Percentiles rank a stretch among this genome's conserved stretches.
phyloP scores from a whole-genome alignment of 179 eudicot species.

The Heliamphora pulchella region DNA sequence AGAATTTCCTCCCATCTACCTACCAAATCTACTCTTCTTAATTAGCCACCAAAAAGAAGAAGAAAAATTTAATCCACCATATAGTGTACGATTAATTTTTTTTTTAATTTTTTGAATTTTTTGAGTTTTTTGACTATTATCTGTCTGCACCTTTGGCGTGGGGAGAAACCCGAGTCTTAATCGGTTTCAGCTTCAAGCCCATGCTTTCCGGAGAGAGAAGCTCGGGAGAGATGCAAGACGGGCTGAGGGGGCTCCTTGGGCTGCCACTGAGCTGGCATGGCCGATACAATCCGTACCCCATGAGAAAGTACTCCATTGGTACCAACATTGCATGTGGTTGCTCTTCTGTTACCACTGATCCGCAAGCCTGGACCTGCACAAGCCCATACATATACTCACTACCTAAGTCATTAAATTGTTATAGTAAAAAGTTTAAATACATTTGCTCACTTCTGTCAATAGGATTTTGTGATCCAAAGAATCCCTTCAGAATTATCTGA shows the following conservation, averaged over 20 bases:
- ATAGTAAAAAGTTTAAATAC: neutral
- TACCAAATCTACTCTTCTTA: slow-evolving; percentile 15
- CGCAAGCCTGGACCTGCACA: slow-evolving; percentile 83
- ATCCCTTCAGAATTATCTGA: neutral
- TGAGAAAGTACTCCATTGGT: slow-evolving; percentile 84
- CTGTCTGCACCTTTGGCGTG: slow-evolving; percentile 1
- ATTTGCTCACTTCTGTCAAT: neutral
- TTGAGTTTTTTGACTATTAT: neutral
- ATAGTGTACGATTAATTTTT: no score
- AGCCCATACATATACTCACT: neutral
- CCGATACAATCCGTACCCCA: slow-evolving; percentile 74
- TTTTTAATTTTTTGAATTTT: neutral
- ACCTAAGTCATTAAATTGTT: neutral
- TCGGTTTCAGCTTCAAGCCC: slow-evolving; percentile 93
- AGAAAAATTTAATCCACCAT: neutral
- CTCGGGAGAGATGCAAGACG: slow-evolving; percentile 78
- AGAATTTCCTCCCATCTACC: slow-evolving; percentile 18
- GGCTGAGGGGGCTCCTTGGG: slow-evolving; percentile 89
- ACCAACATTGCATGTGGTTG: slow-evolving; percentile 94
- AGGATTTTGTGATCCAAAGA: neutral
- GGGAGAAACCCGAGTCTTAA: slow-evolving; percentile 62
- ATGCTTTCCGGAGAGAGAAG: slow-evolving; percentile 95
- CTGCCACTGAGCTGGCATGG: slow-evolving; percentile 61
- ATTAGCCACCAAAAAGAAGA: neutral
- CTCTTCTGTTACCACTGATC: slow-evolving; percentile 96